phyloP scores from a whole-genome alignment of 176 grass and related monocot genomes.

The Eleusine indica region DNA sequence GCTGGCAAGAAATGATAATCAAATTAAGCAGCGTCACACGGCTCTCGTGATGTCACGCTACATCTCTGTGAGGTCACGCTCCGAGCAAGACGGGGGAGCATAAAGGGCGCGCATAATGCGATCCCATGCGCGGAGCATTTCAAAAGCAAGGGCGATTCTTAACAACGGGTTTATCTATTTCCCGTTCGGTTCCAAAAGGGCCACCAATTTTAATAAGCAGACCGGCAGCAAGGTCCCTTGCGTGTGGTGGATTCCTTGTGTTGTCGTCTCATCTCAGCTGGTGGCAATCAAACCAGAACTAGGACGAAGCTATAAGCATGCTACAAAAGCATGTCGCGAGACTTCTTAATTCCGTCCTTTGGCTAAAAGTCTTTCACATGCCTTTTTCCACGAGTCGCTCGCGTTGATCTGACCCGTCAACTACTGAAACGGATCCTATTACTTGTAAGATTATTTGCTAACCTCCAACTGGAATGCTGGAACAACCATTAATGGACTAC shows the following conservation, averaged over 20 bases:
- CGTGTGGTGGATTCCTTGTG: not conserved
- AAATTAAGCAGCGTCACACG: not conserved
- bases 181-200: not conserved
- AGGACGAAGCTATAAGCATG: too few species aligned
- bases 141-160: slow-evolving; percentile 2
- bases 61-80: not conserved
- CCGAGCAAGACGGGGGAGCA: not conserved
- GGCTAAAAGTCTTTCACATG: not conserved
- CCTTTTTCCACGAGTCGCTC: not conserved
- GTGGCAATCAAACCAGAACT: not conserved
- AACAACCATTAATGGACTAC: not conserved
- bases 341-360: not conserved
- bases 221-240: not conserved
- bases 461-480: not conserved
- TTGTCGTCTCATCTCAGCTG: not conserved
- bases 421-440: not conserved
- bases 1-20: not conserved
- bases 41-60: slow-evolving; percentile 4
- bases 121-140: slow-evolving; percentile 38
- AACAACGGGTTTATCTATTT: not conserved
- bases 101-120: slow-evolving; percentile 1
- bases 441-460: not conserved
- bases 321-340: not conserved
- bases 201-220: not conserved
- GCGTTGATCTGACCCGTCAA: not conserved